Conservation (phyloP, 2,329 filamentous ascomycete genomes). For the Monosporascus cannonballus region DNA sequence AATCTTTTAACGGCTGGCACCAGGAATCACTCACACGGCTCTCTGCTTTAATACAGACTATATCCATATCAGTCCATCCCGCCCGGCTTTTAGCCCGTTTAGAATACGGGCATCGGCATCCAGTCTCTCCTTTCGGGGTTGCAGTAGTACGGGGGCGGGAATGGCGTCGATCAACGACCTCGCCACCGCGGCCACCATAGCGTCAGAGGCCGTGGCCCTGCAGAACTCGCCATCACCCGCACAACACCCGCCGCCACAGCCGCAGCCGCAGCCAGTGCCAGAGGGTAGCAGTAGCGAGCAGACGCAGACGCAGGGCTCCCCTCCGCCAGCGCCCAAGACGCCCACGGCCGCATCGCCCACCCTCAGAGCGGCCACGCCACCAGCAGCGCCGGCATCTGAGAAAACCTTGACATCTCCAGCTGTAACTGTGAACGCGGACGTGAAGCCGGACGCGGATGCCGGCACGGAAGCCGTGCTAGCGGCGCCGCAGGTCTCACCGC, state of each 20-base stretch:
- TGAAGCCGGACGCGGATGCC: conserved; percentile 1
- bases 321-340: not conserved
- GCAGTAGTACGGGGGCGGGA: not conserved
- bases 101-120: no score
- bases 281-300: not conserved
- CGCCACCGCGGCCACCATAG: conserved; percentile 40
- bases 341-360: not conserved
- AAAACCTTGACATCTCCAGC: no score
- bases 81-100: no score
- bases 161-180: conserved; percentile 46
- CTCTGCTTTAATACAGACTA: no score
- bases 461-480: conserved; percentile 16
- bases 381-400: no score
- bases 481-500: conserved; percentile 21
- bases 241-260: conserved; percentile 3
- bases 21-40: no score
- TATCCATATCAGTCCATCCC: no score
- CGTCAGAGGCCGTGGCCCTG: conserved; percentile 28
- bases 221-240: conserved; percentile 7
- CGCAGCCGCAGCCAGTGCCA: conserved; percentile 1
- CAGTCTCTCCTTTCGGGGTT: not conserved
- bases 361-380: no score
- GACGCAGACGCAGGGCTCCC: not conserved
- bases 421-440: no score
- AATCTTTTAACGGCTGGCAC: no score